Base-by-base conservation (phyloP, 1,284 basidiomycete genomes). In the Naganishia sp. region DNA sequence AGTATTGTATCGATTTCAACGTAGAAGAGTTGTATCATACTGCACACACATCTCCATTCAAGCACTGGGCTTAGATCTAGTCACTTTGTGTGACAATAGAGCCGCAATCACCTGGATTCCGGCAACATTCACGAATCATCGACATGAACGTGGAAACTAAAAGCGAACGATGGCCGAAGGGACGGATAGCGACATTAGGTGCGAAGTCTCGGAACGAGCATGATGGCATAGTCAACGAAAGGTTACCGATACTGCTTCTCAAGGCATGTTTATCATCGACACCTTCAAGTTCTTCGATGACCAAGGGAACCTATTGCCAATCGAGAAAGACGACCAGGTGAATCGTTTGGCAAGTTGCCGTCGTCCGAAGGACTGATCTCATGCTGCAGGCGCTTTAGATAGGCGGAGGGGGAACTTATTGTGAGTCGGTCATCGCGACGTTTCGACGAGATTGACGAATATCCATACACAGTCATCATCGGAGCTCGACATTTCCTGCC, bases 201-300 rank as follows among this genome's bases (percentile, higher is more conserved):
- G 28, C 17, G 7, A 9, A 39, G 35, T 2, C 35, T 39, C 13
- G 35, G 7, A 13, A 39, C 13, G 35, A 39, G 35, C 35, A 39
- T 10, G 4, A 28, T 35, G 13, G 32, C 1, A 17, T 32, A 18
- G 6, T n/a, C 18, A 2, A 15, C 45, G 6, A 23, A 9, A 6
- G 28, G 9, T 42, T 45, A 32, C 25, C n/a, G 25, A 17, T 21
- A 21, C 15, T 41, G 3, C 21, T 39, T 45, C 42, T 25, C 5
- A 63, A 75, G 76, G 78, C 52, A 71, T 72, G 35, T 76, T 78
- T 67, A 77, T 79, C 63, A 73, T 78, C 57, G 78, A 80, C 58
- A 76, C 74, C 0, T 77, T 80, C 69, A 75, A 70, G 0, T 68
- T 66, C 5, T 66, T 77, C 3, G 74, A 73, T 11, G 68, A 73